Evolutionary conservation across 2,329 filamentous ascomycete species (phyloP).

Genomic region (Tolypocladium endophyticum): DNA sequence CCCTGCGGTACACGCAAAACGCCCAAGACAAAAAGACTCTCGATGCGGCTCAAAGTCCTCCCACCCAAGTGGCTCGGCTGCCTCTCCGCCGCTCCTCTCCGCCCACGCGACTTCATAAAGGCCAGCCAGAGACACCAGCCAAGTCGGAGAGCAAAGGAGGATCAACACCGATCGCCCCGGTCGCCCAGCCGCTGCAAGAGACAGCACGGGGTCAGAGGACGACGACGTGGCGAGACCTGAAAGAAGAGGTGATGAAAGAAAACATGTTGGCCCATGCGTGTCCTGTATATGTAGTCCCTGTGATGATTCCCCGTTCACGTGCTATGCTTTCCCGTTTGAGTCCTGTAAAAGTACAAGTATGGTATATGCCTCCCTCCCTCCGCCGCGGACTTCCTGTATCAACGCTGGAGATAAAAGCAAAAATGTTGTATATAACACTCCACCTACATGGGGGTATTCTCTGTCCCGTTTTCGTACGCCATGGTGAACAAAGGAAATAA

Average conservation of each 20-base stretch:
- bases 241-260: not conserved
- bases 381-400: not conserved
- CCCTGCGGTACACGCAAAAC: not conserved
- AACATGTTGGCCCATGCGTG: not conserved
- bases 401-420: not conserved
- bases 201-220: not conserved
- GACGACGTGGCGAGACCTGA: not conserved
- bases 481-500: not conserved
- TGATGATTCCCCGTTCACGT: not conserved
- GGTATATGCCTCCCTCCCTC: not conserved
- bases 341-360: not conserved
- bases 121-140: no score
- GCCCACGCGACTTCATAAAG: not conserved
- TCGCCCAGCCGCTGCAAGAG: not conserved
- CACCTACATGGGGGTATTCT: slow-evolving; percentile 1
- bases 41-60: not conserved
- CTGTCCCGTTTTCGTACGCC: slow-evolving; percentile 4
- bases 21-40: not conserved
- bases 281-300: not conserved
- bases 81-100: not conserved
- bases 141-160: not conserved
- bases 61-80: not conserved
- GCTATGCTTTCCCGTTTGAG: not conserved
- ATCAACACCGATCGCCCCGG: not conserved
- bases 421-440: not conserved